Base-by-base conservation (phyloP, 1,284 basidiomycete genomes). In the Austropuccinia psidii region DNA sequence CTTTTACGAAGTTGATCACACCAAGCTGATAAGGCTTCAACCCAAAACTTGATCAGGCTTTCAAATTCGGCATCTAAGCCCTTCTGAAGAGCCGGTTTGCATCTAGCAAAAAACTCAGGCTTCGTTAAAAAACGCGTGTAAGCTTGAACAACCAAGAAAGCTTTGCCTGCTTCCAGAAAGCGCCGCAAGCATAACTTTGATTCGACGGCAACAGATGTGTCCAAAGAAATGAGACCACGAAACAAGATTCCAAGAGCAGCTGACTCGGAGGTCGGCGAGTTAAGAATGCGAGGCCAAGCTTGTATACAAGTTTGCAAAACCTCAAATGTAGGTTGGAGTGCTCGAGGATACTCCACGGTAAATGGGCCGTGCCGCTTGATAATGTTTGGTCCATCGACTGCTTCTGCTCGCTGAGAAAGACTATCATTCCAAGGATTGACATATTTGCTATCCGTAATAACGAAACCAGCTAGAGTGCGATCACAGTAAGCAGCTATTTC, bases 201-300 rank as follows among this genome's bases (percentile, higher is more conserved):
- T 54, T 65, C 72, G 24, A 74, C 47, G 1, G 72, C 58, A 15
- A 96, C 83, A 0, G 81, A 79, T 0, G 58, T 89, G 76, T 97
- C 92, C 29, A 93, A 87, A 77, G 94, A 93, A 45, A 92, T 85
- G 27, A 91, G 85, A 0, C 90, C 90, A 24, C 87, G 86, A 58
- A 94, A 85, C 27, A 96, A 85, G 82, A 93, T 88, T 76, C 91
- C 88, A 64, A 93, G 84, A 0, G 88, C 86, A 60, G 89, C 88
- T 5, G 84, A 81, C 67, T 89, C 81, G 9, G 80, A 67, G 84
- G 81, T 65, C 86, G 82, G 66, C 0, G 72, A 74, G 33, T 62
- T 65, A 3, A 94, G 83, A 76, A 88, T 89, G 8, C 91, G 86
- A 0, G 93, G 94, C 87, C 93, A 90, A 2, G 90, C 85, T 74